These are phyloP conservation scores for Saksenaea oblongispora DNA, from an alignment of 371 early-diverging fungal genomes.

Conservation along the genomic window DNA sequence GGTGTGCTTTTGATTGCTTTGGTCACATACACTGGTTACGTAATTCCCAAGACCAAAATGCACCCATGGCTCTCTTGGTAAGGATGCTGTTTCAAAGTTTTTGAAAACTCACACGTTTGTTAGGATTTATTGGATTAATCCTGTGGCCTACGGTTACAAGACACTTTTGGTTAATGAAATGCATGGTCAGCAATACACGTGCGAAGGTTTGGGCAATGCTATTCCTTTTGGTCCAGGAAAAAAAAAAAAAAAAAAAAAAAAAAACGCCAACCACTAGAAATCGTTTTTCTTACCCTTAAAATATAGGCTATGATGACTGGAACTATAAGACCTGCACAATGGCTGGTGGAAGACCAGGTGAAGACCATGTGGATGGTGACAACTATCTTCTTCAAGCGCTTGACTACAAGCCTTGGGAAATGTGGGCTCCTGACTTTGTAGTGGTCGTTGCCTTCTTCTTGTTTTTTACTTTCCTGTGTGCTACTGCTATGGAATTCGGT, in stretches of 20 bases:
- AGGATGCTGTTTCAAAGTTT: background rate
- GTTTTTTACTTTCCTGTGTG: constrained; percentile 36
- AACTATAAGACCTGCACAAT: constrained; percentile 56
- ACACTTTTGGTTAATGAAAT: constrained; percentile 67
- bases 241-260: constrained; percentile 11
- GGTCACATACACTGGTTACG: constrained; percentile 59
- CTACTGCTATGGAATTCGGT: constrained; percentile 40
- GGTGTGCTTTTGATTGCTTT: constrained; percentile 50
- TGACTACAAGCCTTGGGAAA: constrained; percentile 16
- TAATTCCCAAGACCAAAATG: constrained; percentile 19
- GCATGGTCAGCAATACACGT: constrained; percentile 33
- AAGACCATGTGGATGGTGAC: constrained; percentile 45
- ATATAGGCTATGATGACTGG: constrained; percentile 33
- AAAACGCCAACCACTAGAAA: too few relatives aligned
- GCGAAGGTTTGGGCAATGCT: constrained; percentile 41
- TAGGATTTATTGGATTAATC: constrained; percentile 54
- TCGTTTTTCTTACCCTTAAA: background rate
- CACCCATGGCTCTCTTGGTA: constrained; percentile 62
- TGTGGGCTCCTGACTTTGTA: constrained; percentile 56
- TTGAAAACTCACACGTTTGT: background rate
- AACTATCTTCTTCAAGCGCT: constrained; percentile 43
- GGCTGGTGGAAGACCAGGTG: constrained; percentile 50
- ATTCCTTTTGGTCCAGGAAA: constrained; percentile 46
- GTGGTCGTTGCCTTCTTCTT: constrained; percentile 46
- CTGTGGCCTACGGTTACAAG: constrained; percentile 64